Evolutionary conservation across 192 early-diverging fungal species (phyloP), one percentile per base, ranked within the genome.

Genomic region (Podila minutissima): DNA sequence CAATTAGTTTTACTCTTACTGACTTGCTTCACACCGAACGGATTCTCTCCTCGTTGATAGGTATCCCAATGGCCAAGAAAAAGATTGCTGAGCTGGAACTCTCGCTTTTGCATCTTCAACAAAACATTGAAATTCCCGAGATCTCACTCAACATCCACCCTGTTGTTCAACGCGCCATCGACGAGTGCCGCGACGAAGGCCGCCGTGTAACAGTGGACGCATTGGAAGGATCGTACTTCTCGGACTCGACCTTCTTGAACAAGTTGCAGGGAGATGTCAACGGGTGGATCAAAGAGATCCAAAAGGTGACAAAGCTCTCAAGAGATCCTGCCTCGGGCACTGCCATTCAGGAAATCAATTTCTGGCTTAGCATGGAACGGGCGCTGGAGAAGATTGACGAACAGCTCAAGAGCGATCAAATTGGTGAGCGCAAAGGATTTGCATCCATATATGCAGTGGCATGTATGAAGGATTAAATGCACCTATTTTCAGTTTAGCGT

Each of bases 241-340:
- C 88, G 2, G 96, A 99, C 70, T 94, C 96, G 2, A 82, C 88
- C 5, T 95, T 99, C 62, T 85, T 99, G 28, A 99, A 99, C 86
- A 92, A 93, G 74, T 88, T 99, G 53, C 98, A 99, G 83, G 86
- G 88, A 63, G 96, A 97, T 71, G 98, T 99, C 41, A 99, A 99
- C 72, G 93, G 92, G 8, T 99, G 98, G 98, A 96, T 99, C 83
- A 97, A 97, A 75, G 98, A 99, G 82, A 99, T 99, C 78, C 97
- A 99, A 74, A 98, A 98, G 74, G 97, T 99, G 20, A 98, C 97
- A 50, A 95, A 96, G 74, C 90, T 99, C 60, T 88, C 90, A 53
- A 92, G 98, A 62, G 98, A 99, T 68, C 96, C 97, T 17, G 83
- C 91, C 2, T 94, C 93, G 24, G 97, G 97, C 12, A 94, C 95